Evolutionary conservation across 2,329 filamentous ascomycete genomes (phyloP).

Genomic region (Paraphaeosphaeria minitans): DNA sequence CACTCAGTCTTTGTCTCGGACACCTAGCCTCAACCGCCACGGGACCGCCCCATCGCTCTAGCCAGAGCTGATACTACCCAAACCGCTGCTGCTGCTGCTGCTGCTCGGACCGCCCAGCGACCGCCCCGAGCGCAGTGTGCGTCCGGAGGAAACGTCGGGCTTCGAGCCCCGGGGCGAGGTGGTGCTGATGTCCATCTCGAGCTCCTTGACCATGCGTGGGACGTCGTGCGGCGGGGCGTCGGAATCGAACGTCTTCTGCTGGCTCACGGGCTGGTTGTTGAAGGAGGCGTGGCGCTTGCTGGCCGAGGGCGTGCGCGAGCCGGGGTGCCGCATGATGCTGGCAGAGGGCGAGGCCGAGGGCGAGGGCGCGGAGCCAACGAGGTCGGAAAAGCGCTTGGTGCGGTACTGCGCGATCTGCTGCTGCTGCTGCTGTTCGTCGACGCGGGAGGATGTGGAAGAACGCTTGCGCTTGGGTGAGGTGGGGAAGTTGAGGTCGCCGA

Average conservation of each 20-base stretch:
- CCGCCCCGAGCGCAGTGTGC: slow-evolving; percentile 4
- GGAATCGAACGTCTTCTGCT: slow-evolving; percentile 7
- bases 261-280: slow-evolving; percentile 11
- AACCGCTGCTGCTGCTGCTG: background rate
- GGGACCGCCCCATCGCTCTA: background rate
- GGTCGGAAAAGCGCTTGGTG: slow-evolving; percentile 9
- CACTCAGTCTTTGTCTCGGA: background rate
- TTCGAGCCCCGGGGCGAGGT: background rate
- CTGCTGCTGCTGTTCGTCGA: background rate
- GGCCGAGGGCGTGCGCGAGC: background rate
- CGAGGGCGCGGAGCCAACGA: background rate
- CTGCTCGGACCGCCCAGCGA: background rate
- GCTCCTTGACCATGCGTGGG: slow-evolving; percentile 7
- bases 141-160: background rate
- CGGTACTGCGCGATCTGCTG: background rate
- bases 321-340: slow-evolving; percentile 11
- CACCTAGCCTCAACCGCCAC: background rate
- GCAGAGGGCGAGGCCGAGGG: background rate
- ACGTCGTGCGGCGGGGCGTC: slow-evolving; percentile 8
- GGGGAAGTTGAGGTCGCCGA: background rate
- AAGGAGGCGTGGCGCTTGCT: slow-evolving; percentile 13
- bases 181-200: background rate
- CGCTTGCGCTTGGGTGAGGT: background rate
- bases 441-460: background rate
- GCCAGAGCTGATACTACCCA: background rate